Conservation (phyloP, 164 flowering plant genomes). For the Litsea cubeba region DNA sequence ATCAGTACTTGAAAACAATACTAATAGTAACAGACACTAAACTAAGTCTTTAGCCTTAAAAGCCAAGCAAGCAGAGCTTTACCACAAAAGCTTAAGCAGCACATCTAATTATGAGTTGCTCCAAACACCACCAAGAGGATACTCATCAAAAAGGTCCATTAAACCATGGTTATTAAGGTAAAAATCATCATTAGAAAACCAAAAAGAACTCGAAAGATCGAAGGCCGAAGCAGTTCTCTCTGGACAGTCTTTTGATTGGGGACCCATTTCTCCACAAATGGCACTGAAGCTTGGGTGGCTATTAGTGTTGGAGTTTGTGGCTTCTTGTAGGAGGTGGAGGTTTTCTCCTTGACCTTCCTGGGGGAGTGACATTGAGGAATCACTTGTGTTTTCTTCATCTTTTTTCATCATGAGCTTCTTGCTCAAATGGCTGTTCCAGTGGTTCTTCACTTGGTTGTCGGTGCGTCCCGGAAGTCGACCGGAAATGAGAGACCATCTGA, state of each 20-base stretch:
- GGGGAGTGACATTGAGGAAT: not conserved
- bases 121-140: slow-evolving; percentile 19
- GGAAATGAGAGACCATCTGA: slow-evolving; percentile 43
- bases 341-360: not conserved
- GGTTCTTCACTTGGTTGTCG: slow-evolving; percentile 44
- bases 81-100: no score
- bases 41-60: no score
- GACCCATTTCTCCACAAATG: not conserved
- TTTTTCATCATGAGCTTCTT: slow-evolving; percentile 24
- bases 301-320: not conserved
- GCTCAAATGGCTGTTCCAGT: slow-evolving; percentile 40
- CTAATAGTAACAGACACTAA: no score
- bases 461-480: slow-evolving; percentile 43
- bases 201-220: not conserved
- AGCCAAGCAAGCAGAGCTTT: no score
- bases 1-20: no score
- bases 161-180: slow-evolving; percentile 5
- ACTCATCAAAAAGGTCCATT: slow-evolving; percentile 17
- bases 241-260: not conserved
- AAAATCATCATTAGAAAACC: slow-evolving; percentile 15
- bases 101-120: not conserved
- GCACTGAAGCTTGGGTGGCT: not conserved
- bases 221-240: not conserved
- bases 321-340: not conserved
- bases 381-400: not conserved